phyloP scores from a whole-genome alignment of 257 asterid genomes.

The Solanum megistacrolobum region DNA sequence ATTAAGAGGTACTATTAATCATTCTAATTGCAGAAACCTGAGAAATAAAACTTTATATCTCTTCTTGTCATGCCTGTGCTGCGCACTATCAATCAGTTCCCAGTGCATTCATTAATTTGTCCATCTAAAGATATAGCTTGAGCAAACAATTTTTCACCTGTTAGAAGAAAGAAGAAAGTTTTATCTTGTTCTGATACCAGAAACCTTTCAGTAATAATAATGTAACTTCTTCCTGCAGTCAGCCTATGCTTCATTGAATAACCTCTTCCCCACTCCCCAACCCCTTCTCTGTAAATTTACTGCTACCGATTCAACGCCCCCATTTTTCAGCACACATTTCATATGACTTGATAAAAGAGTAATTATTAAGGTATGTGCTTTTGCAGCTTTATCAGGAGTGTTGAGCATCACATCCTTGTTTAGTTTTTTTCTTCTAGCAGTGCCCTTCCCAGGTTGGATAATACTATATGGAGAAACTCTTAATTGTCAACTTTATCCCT shows the following conservation, averaged over 20 bases:
- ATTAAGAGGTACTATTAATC: constrained; percentile 50
- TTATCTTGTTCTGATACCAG: background rate
- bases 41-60: background rate
- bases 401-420: background rate
- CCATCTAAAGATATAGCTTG: background rate
- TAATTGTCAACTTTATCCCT: background rate
- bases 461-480: background rate
- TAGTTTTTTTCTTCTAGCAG: background rate
- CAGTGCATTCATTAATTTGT: background rate
- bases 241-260: background rate
- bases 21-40: background rate
- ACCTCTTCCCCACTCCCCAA: background rate
- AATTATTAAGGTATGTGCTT: background rate
- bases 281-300: background rate
- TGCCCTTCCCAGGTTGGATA: background rate
- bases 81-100: background rate
- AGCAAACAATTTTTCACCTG: background rate
- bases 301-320: background rate
- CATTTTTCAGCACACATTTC: background rate
- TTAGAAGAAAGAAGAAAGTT: background rate
- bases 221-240: background rate
- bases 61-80: background rate
- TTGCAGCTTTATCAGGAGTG: background rate
- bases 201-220: background rate
- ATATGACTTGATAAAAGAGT: background rate